These are phyloP conservation scores for Dryadomyces quercus-mongolicae DNA, from an alignment of 2,329 filamentous ascomycete species.

Conservation along the genomic window DNA sequence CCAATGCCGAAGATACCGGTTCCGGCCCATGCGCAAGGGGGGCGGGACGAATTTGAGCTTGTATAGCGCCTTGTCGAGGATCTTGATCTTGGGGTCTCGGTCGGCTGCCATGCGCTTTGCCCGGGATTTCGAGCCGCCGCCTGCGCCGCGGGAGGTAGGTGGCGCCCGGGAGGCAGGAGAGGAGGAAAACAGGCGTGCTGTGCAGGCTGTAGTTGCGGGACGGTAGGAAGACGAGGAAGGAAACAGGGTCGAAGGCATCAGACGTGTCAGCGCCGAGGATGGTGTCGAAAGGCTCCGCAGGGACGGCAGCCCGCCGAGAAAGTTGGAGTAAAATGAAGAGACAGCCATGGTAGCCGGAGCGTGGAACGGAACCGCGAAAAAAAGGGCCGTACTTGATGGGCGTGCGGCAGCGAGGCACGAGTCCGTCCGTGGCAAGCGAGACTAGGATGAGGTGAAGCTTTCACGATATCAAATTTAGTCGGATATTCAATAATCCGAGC, in stretches of 20 bases:
- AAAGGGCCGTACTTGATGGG: neutral
- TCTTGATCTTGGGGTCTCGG: conserved; percentile 21
- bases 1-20: conserved; percentile 87
- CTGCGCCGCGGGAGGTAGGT: neutral
- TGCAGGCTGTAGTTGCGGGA: neutral
- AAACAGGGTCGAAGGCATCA: neutral
- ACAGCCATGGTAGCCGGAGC: neutral
- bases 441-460: neutral
- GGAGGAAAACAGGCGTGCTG: neutral
- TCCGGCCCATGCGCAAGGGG: conserved; percentile 79
- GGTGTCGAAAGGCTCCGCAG: neutral
- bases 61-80: conserved; percentile 20
- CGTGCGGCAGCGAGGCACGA: neutral
- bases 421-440: no score
- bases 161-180: neutral
- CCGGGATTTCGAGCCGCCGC: neutral
- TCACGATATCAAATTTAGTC: neutral
- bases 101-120: conserved; percentile 2
- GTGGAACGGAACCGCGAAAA: neutral
- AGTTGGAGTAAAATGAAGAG: no score
- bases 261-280: neutral
- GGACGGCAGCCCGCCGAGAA: neutral
- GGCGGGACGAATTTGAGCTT: conserved; percentile 27
- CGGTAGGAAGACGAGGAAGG: neutral
- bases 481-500: neutral